phyloP scores from a whole-genome alignment of 805 yeast species.

The Candida taoyuanica region DNA sequence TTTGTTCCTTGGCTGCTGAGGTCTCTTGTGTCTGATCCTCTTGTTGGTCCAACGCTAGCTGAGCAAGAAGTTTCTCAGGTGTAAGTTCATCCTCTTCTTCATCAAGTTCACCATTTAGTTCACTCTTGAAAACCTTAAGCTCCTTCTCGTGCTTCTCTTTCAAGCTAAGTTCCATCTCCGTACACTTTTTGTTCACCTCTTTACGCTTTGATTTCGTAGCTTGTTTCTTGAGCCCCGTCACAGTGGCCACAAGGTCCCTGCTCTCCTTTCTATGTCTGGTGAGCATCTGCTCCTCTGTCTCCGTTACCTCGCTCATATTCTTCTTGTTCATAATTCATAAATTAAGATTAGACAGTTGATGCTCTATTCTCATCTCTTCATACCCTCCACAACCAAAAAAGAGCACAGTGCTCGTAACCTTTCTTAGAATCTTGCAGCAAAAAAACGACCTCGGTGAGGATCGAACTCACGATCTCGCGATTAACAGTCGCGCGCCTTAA shows the following conservation, averaged over 20 bases:
- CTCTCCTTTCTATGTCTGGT: conserved; percentile 66
- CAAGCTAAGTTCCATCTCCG: conserved; percentile 52
- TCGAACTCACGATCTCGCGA: conserved; percentile 49
- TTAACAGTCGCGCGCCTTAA: conserved; percentile 49
- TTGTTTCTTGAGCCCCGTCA: conserved; percentile 77
- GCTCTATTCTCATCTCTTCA: background rate
- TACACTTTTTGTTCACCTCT: conserved; percentile 56
- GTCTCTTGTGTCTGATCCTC: conserved; percentile 13
- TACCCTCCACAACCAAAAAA: background rate
- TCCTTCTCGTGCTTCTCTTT: conserved; percentile 53
- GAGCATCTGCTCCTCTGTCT: conserved; percentile 44
- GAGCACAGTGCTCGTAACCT: conserved; percentile 4
- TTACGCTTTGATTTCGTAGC: conserved; percentile 77
- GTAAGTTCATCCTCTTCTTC: conserved; percentile 47
- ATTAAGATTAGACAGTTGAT: background rate
- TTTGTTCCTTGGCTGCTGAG: conserved; percentile 9
- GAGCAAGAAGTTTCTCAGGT: conserved; percentile 65
- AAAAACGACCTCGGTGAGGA: conserved; percentile 45
- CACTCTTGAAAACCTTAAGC: conserved; percentile 27
- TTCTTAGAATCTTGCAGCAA: conserved; percentile 2
- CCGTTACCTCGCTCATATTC: conserved; percentile 25
- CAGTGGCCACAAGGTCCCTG: conserved; percentile 58
- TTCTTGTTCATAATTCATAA: no score
- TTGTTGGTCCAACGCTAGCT: conserved; percentile 40
- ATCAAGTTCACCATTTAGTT: conserved; percentile 38